phyloP scores from a whole-genome alignment of 768 basidiomycete species.

The Gelatoporia subvermispora region DNA sequence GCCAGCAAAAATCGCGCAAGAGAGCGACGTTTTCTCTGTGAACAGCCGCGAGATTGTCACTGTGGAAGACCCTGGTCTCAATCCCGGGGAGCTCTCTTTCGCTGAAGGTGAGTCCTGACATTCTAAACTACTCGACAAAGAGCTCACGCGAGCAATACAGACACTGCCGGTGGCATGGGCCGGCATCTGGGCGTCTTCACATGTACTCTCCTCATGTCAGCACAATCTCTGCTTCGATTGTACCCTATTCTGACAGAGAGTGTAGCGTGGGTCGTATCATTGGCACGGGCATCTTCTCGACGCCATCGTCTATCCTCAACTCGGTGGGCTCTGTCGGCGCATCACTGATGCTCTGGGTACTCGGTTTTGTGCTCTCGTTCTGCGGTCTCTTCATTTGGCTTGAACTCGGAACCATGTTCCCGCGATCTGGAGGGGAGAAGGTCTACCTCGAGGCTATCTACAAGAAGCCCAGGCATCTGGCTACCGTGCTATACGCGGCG shows the following conservation, averaged over 20 bases:
- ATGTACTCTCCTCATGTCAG: slow-evolving; percentile 51
- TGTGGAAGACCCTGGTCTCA: slow-evolving; percentile 18
- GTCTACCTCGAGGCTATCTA: slow-evolving; percentile 58
- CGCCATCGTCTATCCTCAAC: slow-evolving; percentile 52
- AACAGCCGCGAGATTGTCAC: neutral
- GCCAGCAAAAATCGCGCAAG: neutral
- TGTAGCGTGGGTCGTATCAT: slow-evolving; percentile 49
- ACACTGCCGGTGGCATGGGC: slow-evolving; percentile 51
- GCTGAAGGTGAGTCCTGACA: slow-evolving; percentile 32
- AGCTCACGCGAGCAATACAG: slow-evolving; percentile 13
- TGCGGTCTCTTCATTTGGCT: slow-evolving; percentile 62
- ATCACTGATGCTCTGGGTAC: slow-evolving; percentile 59
- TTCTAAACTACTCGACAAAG: too few species aligned
- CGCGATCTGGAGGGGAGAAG: slow-evolving; percentile 59
- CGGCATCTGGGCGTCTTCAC: slow-evolving; percentile 53
- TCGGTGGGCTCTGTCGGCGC: slow-evolving; percentile 57
- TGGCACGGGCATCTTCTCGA: slow-evolving; percentile 63
- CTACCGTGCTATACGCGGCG: slow-evolving; percentile 29
- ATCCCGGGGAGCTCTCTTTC: slow-evolving; percentile 42
- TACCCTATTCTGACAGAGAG: neutral
- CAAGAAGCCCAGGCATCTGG: slow-evolving; percentile 27
- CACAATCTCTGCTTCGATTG: slow-evolving; percentile 28
- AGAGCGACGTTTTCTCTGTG: neutral
- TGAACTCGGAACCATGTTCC: slow-evolving; percentile 61
- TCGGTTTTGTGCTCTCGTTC: slow-evolving; percentile 53